Base-by-base conservation (phyloP, 179 eudicot genomes). In the Patellifolia procumbens region DNA sequence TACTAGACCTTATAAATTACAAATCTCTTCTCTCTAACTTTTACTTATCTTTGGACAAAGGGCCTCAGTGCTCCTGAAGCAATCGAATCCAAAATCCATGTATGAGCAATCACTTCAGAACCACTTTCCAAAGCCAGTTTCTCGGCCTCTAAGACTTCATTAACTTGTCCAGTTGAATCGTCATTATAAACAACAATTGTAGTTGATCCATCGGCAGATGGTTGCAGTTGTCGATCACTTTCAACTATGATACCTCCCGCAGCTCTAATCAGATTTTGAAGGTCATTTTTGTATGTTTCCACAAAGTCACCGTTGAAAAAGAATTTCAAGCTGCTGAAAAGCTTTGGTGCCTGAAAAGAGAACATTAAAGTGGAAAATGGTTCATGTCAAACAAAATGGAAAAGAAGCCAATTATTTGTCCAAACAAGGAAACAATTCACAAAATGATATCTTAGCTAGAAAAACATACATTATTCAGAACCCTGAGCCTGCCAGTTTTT, bases 21-120 rank as follows among this genome's bases (percentile, higher is more conserved):
- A 26, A 51, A 39, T 26, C 26, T 28, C 5, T n/a, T 22, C 31
- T 26, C 0, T 15, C 22, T 20, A 0, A 24, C 22, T 43, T 26
- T 43, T 16, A 11, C 26, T 31, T 46, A 62, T 29, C 16, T 12
- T 60, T 34, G n/a, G 74, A 78, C 76, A 34, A 80, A 81, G 68
- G 84, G 88, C 65, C 83, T 84, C 83, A 90, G 68, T 56, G 65
- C 67, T 64, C 92, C 82, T 24, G 96, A 88, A 70, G 99, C 93
- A 80, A 96, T 89, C 7, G 98, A 93, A 73, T 87, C 94, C 90
- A 93, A 81, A 69, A 96, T 78, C 99, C 98, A 93, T 7, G 92
- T 90, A 76, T 91, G 98, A 32, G 87, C 83, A 68, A 90, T 71
- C 32, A 85, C 88, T 61, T 76, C 77, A 37, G 85, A 81, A 75